Percentiles rank a stretch among this genome's conserved stretches.
Evolutionary conservation across 164 flowering plant species (phyloP).

Genomic region (Magnolia kwangsiensis): DNA sequence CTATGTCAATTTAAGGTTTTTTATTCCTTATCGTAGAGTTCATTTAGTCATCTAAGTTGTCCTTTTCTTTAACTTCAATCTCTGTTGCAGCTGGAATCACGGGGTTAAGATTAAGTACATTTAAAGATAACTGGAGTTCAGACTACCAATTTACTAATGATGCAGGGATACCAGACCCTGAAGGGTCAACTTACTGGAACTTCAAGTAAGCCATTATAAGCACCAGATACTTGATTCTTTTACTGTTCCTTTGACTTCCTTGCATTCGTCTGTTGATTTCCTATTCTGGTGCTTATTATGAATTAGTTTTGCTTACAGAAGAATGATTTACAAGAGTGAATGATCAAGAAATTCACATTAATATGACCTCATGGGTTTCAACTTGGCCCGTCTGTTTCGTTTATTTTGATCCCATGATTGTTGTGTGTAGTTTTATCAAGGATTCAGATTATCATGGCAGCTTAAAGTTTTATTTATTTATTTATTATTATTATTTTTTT

Average conservation of each 20-base stretch:
- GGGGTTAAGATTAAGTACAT: constrained; percentile 72
- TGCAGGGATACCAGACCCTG: constrained; percentile 89
- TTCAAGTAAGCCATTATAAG: constrained; percentile 59
- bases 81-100: constrained; percentile 73
- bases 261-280: neutral
- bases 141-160: constrained; percentile 72
- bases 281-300: neutral
- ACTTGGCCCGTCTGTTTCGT: too few relatives aligned
- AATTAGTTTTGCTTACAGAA: neutral
- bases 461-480: too few relatives aligned
- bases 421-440: too few relatives aligned
- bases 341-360: too few relatives aligned
- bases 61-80: constrained; percentile 1
- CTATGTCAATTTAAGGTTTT: neutral
- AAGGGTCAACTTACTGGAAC: constrained; percentile 68
- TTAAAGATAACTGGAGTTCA: constrained; percentile 84
- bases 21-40: neutral
- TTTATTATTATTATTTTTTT: too few relatives aligned
- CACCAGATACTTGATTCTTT: neutral
- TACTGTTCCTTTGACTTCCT: neutral
- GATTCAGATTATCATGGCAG: too few relatives aligned
- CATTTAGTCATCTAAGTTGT: neutral
- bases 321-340: too few relatives aligned
- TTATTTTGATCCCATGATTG: too few relatives aligned
- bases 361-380: too few relatives aligned